These are phyloP conservation scores for Ormosia semicastrata DNA, from an alignment of 306 rosid genomes.

Conservation along the genomic window DNA sequence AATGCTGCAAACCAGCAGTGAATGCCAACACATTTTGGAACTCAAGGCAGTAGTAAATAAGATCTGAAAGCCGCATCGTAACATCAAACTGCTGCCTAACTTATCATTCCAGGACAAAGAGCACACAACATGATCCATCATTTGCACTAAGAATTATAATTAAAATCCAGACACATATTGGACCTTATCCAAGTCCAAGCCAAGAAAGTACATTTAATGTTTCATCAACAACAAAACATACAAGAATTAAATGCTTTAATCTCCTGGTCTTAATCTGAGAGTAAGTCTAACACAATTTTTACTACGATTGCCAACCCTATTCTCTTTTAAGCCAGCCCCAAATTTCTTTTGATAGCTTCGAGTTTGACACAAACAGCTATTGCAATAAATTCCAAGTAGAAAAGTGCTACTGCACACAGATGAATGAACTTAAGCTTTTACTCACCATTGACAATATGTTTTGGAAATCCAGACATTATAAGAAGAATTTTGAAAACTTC, in stretches of 20 bases:
- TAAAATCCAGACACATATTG: not conserved
- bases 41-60: not conserved
- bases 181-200: conserved; percentile 14
- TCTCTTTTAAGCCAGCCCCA: not conserved
- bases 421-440: not conserved
- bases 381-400: not conserved
- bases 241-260: not conserved
- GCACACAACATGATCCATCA: not conserved
- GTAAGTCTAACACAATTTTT: not conserved
- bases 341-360: not conserved
- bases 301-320: not conserved
- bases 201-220: not conserved
- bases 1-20: not conserved
- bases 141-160: not conserved
- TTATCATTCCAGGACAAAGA: conserved; percentile 2
- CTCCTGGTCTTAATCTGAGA: not conserved
- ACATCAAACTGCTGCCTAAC: not conserved
- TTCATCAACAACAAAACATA: conserved; percentile 1
- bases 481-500: not conserved
- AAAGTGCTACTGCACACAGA: not conserved
- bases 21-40: not conserved
- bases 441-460: not conserved
- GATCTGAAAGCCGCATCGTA: not conserved
- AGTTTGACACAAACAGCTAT: not conserved
- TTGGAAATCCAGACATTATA: not conserved